Percentiles rank a stretch among this genome's conserved stretches.
Evolutionary conservation across 495 filamentous ascomycete genomes (phyloP).

Genomic region (Podospora pseudoanserina): DNA sequence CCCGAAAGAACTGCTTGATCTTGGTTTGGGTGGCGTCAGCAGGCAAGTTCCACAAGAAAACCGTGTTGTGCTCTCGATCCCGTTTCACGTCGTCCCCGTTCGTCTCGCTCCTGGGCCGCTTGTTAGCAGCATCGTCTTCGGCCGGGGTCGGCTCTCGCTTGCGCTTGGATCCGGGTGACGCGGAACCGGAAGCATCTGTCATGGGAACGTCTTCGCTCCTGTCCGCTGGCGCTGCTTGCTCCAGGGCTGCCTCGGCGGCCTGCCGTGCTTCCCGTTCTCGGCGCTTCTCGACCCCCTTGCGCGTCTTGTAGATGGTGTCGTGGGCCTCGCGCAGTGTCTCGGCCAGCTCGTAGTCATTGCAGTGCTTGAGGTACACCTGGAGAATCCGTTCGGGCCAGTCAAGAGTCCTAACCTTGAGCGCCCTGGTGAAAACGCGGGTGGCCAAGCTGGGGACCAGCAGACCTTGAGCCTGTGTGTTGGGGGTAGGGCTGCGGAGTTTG

Average conservation of each 20-base stretch:
- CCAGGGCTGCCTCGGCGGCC: constrained; percentile 22
- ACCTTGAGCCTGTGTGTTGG: constrained; percentile 33
- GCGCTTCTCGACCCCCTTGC: constrained; percentile 58
- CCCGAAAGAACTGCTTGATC: constrained; percentile 83
- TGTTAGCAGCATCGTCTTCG: constrained; percentile 47
- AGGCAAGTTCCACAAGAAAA: constrained; percentile 76
- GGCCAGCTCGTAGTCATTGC: constrained; percentile 77
- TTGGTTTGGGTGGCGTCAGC: constrained; percentile 61
- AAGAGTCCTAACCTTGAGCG: constrained; percentile 63
- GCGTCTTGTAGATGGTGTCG: constrained; percentile 63
- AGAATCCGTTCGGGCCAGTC: constrained; percentile 92
- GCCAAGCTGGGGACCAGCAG: constrained; percentile 56
- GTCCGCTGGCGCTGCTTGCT: constrained; percentile 14
- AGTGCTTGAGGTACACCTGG: constrained; percentile 77
- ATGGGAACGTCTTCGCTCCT: constrained; percentile 26
- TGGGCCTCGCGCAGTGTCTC: constrained; percentile 67
- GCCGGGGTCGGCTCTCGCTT: constrained; percentile 58
- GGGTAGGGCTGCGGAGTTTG: constrained; percentile 45
- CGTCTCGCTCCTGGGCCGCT: constrained; percentile 54
- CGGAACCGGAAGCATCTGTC: constrained; percentile 22
- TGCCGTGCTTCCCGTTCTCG: constrained; percentile 59
- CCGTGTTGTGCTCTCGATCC: constrained; percentile 83
- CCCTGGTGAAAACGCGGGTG: constrained; percentile 69
- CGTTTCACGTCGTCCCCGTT: constrained; percentile 55
- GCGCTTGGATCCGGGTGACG: constrained; percentile 54